A percentile compares a stretch with the other conserved stretches of the same genome.
These are phyloP conservation scores for Trichosanthes cucumerina DNA, from an alignment of 306 rosid genomes.

Conservation along the genomic window DNA sequence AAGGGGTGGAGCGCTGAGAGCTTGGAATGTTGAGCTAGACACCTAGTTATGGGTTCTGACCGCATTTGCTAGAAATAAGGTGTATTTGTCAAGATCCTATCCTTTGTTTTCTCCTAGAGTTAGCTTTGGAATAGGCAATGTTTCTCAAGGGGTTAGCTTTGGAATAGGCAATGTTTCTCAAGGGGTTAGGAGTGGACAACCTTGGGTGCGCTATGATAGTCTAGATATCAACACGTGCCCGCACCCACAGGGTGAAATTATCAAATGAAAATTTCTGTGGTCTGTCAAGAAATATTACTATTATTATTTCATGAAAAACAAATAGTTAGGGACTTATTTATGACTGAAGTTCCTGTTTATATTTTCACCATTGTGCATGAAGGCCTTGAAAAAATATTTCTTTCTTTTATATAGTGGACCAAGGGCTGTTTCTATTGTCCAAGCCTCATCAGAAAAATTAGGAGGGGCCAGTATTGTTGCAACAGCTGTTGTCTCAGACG, in stretches of 20 bases:
- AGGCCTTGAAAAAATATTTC: neutral
- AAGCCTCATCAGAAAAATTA: constrained; percentile 65
- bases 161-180: neutral
- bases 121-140: neutral
- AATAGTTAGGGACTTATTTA: neutral
- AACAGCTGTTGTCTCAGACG: constrained; percentile 64
- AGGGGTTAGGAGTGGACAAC: neutral
- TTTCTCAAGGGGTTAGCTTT: too few relatives aligned
- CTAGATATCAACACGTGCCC: neutral
- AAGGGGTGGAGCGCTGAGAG: neutral
- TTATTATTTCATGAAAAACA: neutral
- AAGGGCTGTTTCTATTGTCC: constrained; percentile 75
- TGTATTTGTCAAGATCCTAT: neutral
- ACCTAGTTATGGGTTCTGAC: neutral
- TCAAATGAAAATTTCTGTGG: neutral
- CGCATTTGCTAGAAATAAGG: neutral
- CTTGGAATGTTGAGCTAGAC: neutral
- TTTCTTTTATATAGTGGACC: constrained; percentile 56
- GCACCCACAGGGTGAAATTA: neutral
- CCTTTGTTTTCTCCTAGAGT: neutral
- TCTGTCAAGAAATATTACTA: neutral
- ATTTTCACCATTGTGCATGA: neutral
- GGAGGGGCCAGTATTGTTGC: constrained; percentile 79
- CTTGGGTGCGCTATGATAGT: neutral
- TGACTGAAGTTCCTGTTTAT: neutral